phyloP scores from a whole-genome alignment of 1,284 basidiomycete species.

The Bondarzewia mesenterica region DNA sequence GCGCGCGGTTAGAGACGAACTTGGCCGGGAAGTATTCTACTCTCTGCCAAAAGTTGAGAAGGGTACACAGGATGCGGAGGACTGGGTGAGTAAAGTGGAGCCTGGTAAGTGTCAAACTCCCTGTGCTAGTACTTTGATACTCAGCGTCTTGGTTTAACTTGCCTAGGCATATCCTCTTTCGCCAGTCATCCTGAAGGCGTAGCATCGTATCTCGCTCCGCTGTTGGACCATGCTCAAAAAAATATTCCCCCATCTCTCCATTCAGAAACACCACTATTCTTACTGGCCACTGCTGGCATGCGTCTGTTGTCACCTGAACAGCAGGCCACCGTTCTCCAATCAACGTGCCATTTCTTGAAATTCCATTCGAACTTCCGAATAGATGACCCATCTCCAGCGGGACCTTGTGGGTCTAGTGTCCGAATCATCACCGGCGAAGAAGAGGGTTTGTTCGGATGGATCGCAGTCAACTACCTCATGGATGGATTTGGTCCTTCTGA shows the following conservation, averaged over 20 bases:
- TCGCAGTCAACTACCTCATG: constrained; percentile 99
- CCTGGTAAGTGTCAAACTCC: constrained; percentile 61
- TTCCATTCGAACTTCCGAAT: constrained; percentile 72
- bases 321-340: constrained; percentile 65
- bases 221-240: constrained; percentile 77
- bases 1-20: constrained; percentile 37
- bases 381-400: constrained; percentile 50
- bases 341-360: constrained; percentile 74
- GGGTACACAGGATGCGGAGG: constrained; percentile 71
- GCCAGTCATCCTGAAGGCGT: constrained; percentile 65
- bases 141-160: not conserved
- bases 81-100: constrained; percentile 90
- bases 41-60: constrained; percentile 85
- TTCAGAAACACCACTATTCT: constrained; percentile 81
- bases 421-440: constrained; percentile 97
- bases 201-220: constrained; percentile 69
- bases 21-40: constrained; percentile 36
- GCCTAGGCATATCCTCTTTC: constrained; percentile 81
- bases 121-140: not conserved
- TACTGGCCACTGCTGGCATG: constrained; percentile 98
- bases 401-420: constrained; percentile 84
- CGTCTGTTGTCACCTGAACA: constrained; percentile 69
- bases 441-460: constrained; percentile 98
- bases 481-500: constrained; percentile 79
- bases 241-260: constrained; percentile 84